Percentiles rank a stretch among this genome's conserved stretches.
These are phyloP conservation scores for Microthyrium microscopicum DNA, from an alignment of 2,329 filamentous ascomycete genomes.

Conservation along the genomic window DNA sequence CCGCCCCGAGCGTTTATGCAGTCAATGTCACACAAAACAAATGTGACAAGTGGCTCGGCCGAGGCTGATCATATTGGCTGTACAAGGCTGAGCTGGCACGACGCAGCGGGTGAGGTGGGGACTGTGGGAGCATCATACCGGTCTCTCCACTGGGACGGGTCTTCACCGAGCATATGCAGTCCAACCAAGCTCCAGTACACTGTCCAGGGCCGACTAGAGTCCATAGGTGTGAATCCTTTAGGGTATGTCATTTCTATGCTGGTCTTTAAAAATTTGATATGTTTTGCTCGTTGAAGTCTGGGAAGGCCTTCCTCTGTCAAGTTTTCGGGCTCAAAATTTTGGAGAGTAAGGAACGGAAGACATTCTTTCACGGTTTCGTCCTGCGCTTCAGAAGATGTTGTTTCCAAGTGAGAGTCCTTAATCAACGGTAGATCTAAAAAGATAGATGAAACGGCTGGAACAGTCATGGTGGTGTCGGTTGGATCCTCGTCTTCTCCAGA, in stretches of 20 bases:
- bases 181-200: slow-evolving; percentile 81
- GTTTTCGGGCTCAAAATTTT: slow-evolving; percentile 11
- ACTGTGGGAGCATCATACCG: no score
- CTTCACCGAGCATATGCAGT: slow-evolving; percentile 59
- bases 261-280: slow-evolving; percentile 44
- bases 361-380: slow-evolving; percentile 52
- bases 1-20: no score
- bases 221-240: slow-evolving; percentile 51
- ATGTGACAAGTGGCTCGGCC: no score
- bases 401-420: slow-evolving; percentile 20
- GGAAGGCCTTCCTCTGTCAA: slow-evolving; percentile 57
- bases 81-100: no score
- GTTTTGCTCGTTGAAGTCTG: slow-evolving; percentile 46
- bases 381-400: slow-evolving; percentile 52
- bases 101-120: no score
- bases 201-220: slow-evolving; percentile 85
- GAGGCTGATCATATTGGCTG: no score
- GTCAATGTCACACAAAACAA: not conserved
- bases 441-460: not conserved
- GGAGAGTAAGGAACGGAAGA: slow-evolving; percentile 49
- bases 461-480: no score
- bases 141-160: slow-evolving; percentile 47
- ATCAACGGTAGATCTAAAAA: slow-evolving; percentile 5
- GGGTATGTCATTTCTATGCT: slow-evolving; percentile 43
- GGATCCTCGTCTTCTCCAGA: no score